These are phyloP conservation scores for Stromatinia cepivora DNA, from an alignment of 2,329 filamentous ascomycete species.

Conservation along the genomic window DNA sequence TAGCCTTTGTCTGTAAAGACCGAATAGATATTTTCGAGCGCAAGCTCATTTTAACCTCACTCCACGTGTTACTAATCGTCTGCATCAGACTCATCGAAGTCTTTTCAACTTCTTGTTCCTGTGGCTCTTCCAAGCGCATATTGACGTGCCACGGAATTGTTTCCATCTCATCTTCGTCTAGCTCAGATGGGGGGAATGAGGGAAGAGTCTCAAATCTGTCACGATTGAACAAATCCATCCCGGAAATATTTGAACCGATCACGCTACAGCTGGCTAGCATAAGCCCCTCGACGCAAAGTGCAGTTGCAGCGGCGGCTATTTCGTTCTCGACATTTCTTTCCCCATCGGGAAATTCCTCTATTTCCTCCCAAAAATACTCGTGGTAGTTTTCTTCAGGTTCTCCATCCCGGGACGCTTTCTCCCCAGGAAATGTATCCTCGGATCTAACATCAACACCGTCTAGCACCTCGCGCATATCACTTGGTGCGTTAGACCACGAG, in stretches of 20 bases:
- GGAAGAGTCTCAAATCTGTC: neutral
- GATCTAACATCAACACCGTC: neutral
- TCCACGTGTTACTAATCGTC: neutral
- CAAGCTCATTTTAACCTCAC: neutral
- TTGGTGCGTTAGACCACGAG: neutral
- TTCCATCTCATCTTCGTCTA: neutral
- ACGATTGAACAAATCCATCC: neutral
- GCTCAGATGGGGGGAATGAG: neutral
- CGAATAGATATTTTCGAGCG: neutral
- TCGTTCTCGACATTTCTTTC: neutral
- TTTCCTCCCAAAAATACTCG: neutral
- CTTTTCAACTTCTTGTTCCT: neutral
- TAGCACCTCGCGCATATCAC: too few relatives aligned
- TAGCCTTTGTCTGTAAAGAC: neutral
- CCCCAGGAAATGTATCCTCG: too few relatives aligned
- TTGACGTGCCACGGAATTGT: neutral
- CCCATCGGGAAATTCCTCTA: neutral
- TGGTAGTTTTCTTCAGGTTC: neutral
- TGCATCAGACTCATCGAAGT: neutral
- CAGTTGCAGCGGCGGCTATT: neutral
- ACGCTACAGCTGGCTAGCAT: neutral
- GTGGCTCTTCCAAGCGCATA: neutral
- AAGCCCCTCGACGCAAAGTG: neutral
- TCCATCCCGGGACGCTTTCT: neutral
- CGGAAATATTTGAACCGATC: neutral